Percentiles rank a stretch among this genome's conserved stretches.
Evolutionary conservation across 805 yeast species (phyloP).

Genomic region (Spathaspora sp.): DNA sequence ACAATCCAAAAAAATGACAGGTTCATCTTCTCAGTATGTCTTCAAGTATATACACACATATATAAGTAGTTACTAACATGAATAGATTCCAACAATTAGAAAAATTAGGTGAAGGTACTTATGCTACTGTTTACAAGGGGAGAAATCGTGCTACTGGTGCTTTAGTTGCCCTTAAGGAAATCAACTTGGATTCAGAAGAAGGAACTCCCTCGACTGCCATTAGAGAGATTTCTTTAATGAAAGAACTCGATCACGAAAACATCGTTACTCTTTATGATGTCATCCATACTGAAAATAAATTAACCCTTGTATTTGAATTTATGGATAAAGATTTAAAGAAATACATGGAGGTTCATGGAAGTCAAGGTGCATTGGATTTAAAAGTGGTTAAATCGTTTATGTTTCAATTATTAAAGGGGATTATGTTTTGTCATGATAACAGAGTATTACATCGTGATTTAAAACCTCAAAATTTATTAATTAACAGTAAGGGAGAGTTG

Average conservation of each 20-base stretch:
- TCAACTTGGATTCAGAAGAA: constrained; percentile 91
- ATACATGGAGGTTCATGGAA: constrained; percentile 88
- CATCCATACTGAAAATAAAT: constrained; percentile 93
- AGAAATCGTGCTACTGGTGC: constrained; percentile 83
- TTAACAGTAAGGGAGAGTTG: constrained; percentile 84
- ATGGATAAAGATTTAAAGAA: constrained; percentile 91
- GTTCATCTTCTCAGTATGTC: constrained; percentile 44
- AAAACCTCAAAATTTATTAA: constrained; percentile 92
- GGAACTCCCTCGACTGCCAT: constrained; percentile 99
- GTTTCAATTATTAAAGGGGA: constrained; percentile 90
- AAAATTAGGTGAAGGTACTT: constrained; percentile 91
- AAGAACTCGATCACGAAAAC: constrained; percentile 89
- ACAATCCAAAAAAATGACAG: constrained; percentile 28
- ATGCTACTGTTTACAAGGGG: constrained; percentile 98
- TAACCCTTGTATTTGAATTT: constrained; percentile 88
- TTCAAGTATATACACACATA: neutral
- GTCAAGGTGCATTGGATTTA: constrained; percentile 68
- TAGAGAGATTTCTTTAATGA: constrained; percentile 91
- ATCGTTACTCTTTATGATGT: constrained; percentile 92
- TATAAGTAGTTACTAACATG: neutral
- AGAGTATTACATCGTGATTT: constrained; percentile 81
- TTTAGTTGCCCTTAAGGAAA: constrained; percentile 91
- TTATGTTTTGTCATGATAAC: constrained; percentile 82
- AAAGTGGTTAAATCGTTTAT: constrained; percentile 82
- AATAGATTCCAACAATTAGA: constrained; percentile 55